Base-by-base conservation (phyloP, 2,329 filamentous ascomycete species). In the Aspergillaceae sp. region DNA sequence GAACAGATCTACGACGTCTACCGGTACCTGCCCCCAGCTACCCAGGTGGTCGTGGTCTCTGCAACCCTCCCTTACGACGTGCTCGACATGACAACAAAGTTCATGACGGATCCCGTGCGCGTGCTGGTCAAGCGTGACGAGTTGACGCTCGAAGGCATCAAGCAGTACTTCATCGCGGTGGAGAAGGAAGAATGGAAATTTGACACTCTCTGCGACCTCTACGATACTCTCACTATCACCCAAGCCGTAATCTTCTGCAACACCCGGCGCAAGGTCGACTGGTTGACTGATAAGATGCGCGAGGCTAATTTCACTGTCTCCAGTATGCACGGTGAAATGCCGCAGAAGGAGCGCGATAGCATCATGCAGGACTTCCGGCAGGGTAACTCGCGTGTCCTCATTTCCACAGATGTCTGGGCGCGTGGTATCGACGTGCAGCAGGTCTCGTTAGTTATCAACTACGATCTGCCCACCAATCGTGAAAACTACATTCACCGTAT, bases 151-250 rank as follows among this genome's bases (percentile, higher is more conserved):
- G 92, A 97, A 72, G 92, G 92, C 48, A 77, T 98, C 43, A 97
- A 97, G 75, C 92, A 98, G 69, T 98, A 96, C 76, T 98, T 96
- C 67, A 97, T 98, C 60, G 92, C 92, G 1, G 92, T 97, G 19
- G 92, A 98, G 71, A 97, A 96, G 75, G 92, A 98, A 69, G 92
- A 97, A 67, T 98, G 92, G 92, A 98, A 98, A 70, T 95, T 98
- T 59, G 92, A 98, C 67, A 98, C 92, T 2, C 82, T 98, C 4
- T 97, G 89, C 70, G 92, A 98, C 73, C 83, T 98, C 48, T 98
- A 98, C 77, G 92, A 98, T 67, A 97, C 92, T 8, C 79, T 98
- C 40, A 98, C 92, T 46, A 97, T 98, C 64, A 97, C 92, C 10
- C 92, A 97, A 73, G 92, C 92, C 40, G 92, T 98, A 67, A 98